A percentile compares a stretch with the other conserved stretches of the same genome.
These are phyloP conservation scores for Microascus cirrosus DNA, from an alignment of 2,329 filamentous ascomycete species.

Conservation along the genomic window DNA sequence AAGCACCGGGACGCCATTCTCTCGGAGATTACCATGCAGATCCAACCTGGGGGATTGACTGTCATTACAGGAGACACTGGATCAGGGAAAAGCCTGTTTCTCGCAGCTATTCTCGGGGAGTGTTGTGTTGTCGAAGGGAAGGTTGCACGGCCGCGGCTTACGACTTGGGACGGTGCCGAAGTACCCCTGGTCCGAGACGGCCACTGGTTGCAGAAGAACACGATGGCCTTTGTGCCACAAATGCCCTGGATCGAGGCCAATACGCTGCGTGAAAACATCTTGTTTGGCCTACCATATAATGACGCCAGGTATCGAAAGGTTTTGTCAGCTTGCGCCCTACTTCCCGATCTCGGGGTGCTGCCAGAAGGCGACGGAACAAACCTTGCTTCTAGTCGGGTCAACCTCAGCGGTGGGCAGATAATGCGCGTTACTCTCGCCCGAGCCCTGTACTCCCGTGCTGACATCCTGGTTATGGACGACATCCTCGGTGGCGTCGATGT, in stretches of 20 bases:
- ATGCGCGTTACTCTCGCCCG: slow-evolving; percentile 90
- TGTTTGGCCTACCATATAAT: slow-evolving; percentile 74
- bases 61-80: no score
- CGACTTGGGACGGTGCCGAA: no score
- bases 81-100: no score
- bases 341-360: slow-evolving; percentile 84
- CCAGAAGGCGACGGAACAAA: slow-evolving; percentile 81
- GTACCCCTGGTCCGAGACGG: no score
- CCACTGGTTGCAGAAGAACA: no score
- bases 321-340: slow-evolving; percentile 74
- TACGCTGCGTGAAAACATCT: slow-evolving; percentile 76
- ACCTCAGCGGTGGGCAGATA: slow-evolving; percentile 89
- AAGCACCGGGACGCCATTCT: no score
- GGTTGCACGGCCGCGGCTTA: no score
- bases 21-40: no score
- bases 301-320: slow-evolving; percentile 72
- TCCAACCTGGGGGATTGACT: no score
- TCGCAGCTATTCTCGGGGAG: no score
- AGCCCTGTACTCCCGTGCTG: slow-evolving; percentile 59
- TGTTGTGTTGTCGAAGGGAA: no score
- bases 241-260: slow-evolving; percentile 98
- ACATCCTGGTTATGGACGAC: slow-evolving; percentile 60
- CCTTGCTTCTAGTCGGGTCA: slow-evolving; percentile 92
- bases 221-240: slow-evolving; percentile 83
- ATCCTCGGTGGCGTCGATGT: slow-evolving; percentile 59